phyloP scores from a whole-genome alignment of 83 land plant genomes.

The Picea mariana region DNA sequence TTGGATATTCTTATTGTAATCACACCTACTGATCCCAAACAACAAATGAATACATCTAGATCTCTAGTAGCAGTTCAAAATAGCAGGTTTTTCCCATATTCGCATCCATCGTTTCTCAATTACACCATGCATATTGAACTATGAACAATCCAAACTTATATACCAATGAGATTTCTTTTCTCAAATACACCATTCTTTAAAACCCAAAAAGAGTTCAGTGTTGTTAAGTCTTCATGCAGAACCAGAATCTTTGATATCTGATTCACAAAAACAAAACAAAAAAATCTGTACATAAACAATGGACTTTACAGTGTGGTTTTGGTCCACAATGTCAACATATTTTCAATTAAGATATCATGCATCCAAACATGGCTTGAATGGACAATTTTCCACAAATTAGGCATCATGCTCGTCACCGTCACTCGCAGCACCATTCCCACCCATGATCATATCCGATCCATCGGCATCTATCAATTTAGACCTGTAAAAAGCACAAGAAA shows the following conservation, averaged over 20 bases:
- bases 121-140: too few relatives aligned
- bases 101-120: too few relatives aligned
- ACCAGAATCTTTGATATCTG: conserved; percentile 19
- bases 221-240: neutral
- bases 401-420: conserved; percentile 1
- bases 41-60: too few relatives aligned
- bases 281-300: conserved; percentile 19
- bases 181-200: too few relatives aligned
- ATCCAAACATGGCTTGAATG: neutral
- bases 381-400: neutral
- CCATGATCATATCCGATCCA: conserved; percentile 16
- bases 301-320: neutral
- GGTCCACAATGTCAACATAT: neutral
- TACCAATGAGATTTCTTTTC: too few relatives aligned
- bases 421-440: neutral
- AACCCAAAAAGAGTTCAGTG: too few relatives aligned
- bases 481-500: neutral
- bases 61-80: too few relatives aligned
- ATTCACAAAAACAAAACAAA: conserved; percentile 4
- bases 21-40: too few relatives aligned
- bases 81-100: too few relatives aligned
- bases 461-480: conserved; percentile 6
- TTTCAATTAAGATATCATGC: neutral
- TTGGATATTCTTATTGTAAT: too few relatives aligned
- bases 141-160: too few relatives aligned